These are phyloP conservation scores for Colletotrichum salicis DNA, from an alignment of 2,329 filamentous ascomycete genomes.

Conservation along the genomic window DNA sequence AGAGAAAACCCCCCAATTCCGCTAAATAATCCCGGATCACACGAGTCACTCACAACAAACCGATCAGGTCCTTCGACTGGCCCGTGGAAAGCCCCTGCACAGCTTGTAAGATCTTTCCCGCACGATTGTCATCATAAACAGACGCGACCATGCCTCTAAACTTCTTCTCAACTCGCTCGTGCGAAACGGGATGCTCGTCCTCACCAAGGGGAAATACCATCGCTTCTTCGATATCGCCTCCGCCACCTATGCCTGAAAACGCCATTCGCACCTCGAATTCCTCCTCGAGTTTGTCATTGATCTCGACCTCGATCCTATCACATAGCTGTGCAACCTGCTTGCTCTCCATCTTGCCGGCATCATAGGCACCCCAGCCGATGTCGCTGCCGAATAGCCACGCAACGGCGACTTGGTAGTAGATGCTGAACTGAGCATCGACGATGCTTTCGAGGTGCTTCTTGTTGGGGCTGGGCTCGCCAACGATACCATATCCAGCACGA, in stretches of 20 bases:
- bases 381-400: background rate
- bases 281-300: slow-evolving; percentile 28
- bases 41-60: background rate
- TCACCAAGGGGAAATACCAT: slow-evolving; percentile 39
- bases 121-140: slow-evolving; percentile 20
- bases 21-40: background rate
- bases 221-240: slow-evolving; percentile 30
- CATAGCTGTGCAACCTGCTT: slow-evolving; percentile 25
- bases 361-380: background rate
- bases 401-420: background rate
- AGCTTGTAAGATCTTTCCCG: background rate
- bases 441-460: background rate
- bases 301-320: slow-evolving; percentile 37
- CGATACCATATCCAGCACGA: slow-evolving; percentile 38
- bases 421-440: background rate
- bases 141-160: slow-evolving; percentile 38
- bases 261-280: slow-evolving; percentile 7
- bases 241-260: slow-evolving; percentile 35
- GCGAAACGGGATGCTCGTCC: slow-evolving; percentile 38
- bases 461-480: background rate
- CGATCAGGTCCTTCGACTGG: background rate
- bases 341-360: background rate
- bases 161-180: slow-evolving; percentile 39
- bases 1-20: background rate
- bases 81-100: background rate